Base-by-base conservation (phyloP, 345 rosid species). In the Bruguiera parviflora region DNA sequence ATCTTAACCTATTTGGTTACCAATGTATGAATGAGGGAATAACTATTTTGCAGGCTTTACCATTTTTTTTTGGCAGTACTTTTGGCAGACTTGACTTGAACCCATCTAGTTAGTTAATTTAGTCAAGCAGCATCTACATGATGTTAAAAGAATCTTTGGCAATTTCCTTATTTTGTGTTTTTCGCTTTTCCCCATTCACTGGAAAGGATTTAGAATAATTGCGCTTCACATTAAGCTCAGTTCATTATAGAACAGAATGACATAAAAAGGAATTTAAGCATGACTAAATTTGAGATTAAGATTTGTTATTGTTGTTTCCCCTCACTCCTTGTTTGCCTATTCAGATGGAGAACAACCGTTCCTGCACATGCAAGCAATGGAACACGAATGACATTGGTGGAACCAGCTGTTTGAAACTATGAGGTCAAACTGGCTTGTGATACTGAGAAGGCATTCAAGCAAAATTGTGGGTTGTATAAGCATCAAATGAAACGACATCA, bases 321-420 rank as follows among this genome's bases (percentile, higher is more conserved):
- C 1, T 43, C 18, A 13, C 49, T 43, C 16, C 47, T 39, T 11
- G 49, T 43, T 43, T 15, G 49, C 49, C 59, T 10, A 25, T 8
- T 55, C 59, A 55, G 59, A 55, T 22, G 59, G 59, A 55, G 59
- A 55, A 55, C 59, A 22, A 11, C 59, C 59, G 1, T 55, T 55
- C 28, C 6, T 24, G 16, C 59, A 55, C 18, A 7, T 25, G 18
- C 59, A 55, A 55, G 24, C 18, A 10, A 55, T 55, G 59, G 59
- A 55, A 55, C 59, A 15, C 3, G 59, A 55, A 55, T 55, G 28
- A 55, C 28, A 20, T 22, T 9, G 28, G 28, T 25, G 16, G 59
- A 55, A 24, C 28, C 15, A 20, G 28, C 15, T 1, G 24, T 22
- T 55, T 9, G 58, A 55, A 55, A 55, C 58, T 8, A 1, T 55